Evolutionary conservation across 2,329 filamentous ascomycete species (phyloP).

Genomic region (Aspergillus texensis): DNA sequence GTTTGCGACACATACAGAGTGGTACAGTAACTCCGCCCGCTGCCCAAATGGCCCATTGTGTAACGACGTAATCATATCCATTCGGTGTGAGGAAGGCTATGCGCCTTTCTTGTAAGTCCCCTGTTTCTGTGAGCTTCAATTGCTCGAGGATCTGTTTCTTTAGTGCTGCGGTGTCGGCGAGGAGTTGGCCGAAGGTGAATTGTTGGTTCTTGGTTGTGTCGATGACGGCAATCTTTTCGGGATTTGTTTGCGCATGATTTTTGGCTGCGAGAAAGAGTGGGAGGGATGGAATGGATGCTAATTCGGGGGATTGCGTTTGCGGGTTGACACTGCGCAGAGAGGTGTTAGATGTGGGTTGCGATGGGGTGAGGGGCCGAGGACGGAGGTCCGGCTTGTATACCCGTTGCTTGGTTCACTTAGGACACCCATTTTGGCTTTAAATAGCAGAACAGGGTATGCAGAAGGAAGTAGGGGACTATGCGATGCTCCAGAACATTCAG

Average conservation of each 20-base stretch:
- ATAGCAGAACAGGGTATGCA: no score
- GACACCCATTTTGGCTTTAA: not conserved
- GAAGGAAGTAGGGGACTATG: not conserved
- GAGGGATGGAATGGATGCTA: slow-evolving; percentile 39
- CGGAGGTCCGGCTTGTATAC: not conserved
- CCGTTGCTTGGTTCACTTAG: not conserved
- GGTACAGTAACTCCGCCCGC: slow-evolving; percentile 48
- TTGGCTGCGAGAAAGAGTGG: slow-evolving; percentile 44
- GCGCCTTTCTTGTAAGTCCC: slow-evolving; percentile 41
- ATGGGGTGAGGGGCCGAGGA: not conserved
- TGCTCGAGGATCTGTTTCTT: slow-evolving; percentile 40
- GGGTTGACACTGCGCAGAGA: not conserved
- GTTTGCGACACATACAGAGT: slow-evolving; percentile 37
- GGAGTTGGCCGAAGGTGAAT: slow-evolving; percentile 45
- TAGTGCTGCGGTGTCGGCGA: slow-evolving; percentile 40
- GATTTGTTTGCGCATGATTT: slow-evolving; percentile 35
- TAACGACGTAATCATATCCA: slow-evolving; percentile 47
- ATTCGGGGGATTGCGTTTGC: not conserved
- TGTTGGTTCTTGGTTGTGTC: slow-evolving; percentile 41
- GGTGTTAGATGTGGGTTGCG: not conserved
- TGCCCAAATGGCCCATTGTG: slow-evolving; percentile 49
- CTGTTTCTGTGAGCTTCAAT: slow-evolving; percentile 26
- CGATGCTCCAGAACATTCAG: not conserved
- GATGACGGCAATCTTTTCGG: slow-evolving; percentile 42
- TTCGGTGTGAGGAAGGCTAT: slow-evolving; percentile 44